A percentile compares a stretch with the other conserved stretches of the same genome.
These are phyloP conservation scores for Vigna nakashimae DNA, from an alignment of 306 rosid species.

Conservation along the genomic window DNA sequence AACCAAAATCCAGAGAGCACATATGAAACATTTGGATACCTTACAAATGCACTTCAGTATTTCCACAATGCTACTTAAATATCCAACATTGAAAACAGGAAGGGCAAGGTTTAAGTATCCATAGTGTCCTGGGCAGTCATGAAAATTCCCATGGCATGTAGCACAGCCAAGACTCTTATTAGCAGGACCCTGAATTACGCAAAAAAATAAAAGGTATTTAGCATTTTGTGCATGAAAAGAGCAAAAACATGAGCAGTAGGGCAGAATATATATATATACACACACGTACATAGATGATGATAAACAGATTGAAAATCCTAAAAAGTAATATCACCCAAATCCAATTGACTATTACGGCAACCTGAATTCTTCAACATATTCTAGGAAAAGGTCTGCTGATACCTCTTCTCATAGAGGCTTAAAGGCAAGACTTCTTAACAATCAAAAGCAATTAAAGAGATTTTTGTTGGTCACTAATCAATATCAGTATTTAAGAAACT, in stretches of 20 bases:
- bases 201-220: constrained; percentile 1
- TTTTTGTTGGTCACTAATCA: background rate
- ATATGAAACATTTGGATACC: constrained; percentile 53
- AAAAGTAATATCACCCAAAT: constrained; percentile 11
- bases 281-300: background rate
- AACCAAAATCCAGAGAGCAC: constrained; percentile 25
- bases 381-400: background rate
- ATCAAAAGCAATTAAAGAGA: constrained; percentile 10
- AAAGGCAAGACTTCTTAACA: constrained; percentile 1
- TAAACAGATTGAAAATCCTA: constrained; percentile 3
- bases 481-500: background rate
- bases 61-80: constrained; percentile 58
- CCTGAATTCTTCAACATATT: constrained; percentile 13
- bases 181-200: constrained; percentile 75
- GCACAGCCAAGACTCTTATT: constrained; percentile 62
- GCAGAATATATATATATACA: background rate
- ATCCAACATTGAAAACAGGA: constrained; percentile 87
- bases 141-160: constrained; percentile 72
- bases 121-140: constrained; percentile 84
- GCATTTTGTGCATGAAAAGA: constrained; percentile 14
- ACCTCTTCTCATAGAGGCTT: background rate
- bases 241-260: constrained; percentile 9
- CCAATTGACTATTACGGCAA: background rate
- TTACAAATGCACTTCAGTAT: constrained; percentile 91
- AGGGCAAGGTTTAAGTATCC: constrained; percentile 74